These are phyloP conservation scores for Pichia nakasei DNA, from an alignment of 805 yeast genomes.

Conservation along the genomic window DNA sequence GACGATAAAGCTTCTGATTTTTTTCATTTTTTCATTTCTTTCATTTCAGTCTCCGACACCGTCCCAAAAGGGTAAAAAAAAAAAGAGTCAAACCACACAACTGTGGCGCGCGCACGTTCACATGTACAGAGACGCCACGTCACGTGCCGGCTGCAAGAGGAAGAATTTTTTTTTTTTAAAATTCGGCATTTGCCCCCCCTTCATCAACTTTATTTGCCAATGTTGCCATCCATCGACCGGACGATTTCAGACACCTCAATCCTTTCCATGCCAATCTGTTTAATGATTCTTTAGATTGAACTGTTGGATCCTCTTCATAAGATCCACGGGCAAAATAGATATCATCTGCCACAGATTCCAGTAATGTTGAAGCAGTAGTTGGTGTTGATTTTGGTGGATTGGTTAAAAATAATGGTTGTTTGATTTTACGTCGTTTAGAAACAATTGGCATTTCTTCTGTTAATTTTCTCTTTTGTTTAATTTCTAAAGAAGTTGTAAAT, in stretches of 20 bases:
- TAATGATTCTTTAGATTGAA: background rate
- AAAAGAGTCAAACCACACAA: no score
- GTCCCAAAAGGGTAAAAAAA: no score
- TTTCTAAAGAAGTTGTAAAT: constrained; percentile 20
- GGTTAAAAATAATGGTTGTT: background rate
- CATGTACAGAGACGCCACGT: no score
- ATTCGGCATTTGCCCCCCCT: background rate
- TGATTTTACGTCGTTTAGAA: background rate
- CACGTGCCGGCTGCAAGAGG: no score
- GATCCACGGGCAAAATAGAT: constrained; percentile 21
- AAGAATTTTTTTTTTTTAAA: no score
- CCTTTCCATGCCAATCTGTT: background rate
- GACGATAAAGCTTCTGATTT: no score
- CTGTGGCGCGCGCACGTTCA: no score
- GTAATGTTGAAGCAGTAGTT: constrained; percentile 6
- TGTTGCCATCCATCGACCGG: background rate
- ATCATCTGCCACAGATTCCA: constrained; percentile 23
- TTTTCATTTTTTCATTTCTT: no score
- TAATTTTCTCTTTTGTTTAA: constrained; percentile 14
- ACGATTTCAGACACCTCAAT: constrained; percentile 1
- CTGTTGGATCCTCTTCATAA: background rate
- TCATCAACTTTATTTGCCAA: background rate
- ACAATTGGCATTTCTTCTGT: background rate
- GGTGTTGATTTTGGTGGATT: background rate
- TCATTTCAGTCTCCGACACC: no score